Evolutionary conservation across 1,284 basidiomycete species (phyloP).

Genomic region (Thecaphora frezii): DNA sequence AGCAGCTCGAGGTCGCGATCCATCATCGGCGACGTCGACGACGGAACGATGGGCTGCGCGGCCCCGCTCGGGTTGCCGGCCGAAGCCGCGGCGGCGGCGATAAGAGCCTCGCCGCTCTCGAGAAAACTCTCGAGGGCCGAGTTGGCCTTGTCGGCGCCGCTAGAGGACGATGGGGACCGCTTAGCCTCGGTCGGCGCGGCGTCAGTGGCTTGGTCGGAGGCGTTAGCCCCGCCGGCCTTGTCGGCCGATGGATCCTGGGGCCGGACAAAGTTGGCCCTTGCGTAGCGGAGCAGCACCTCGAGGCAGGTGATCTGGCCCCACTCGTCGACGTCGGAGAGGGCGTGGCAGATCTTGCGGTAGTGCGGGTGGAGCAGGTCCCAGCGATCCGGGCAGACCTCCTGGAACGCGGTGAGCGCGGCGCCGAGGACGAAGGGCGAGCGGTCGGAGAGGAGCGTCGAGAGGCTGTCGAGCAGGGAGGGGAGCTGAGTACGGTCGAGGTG

Average conservation of each 20-base stretch:
- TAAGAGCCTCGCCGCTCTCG: background rate
- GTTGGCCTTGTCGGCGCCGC: background rate
- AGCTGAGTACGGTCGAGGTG: constrained; percentile 71
- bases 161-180: background rate
- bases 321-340: constrained; percentile 87
- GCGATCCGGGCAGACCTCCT: constrained; percentile 28
- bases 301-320: constrained; percentile 89
- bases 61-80: background rate
- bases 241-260: constrained; percentile 6
- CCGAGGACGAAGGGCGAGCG: constrained; percentile 85
- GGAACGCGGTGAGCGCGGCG: constrained; percentile 78
- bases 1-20: constrained; percentile 51
- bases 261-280: constrained; percentile 63
- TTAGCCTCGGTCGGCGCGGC: no score
- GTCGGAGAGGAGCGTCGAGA: constrained; percentile 76
- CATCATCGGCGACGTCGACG: constrained; percentile 2
- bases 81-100: no score
- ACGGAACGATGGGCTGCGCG: constrained; percentile 1
- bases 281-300: constrained; percentile 79
- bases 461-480: constrained; percentile 72
- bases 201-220: no score
- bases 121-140: background rate
- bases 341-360: constrained; percentile 79
- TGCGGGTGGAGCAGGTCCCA: constrained; percentile 81
- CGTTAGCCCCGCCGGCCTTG: no score